Conservation (phyloP, 257 asterid genomes). For the Fraxinus excelsior region DNA sequence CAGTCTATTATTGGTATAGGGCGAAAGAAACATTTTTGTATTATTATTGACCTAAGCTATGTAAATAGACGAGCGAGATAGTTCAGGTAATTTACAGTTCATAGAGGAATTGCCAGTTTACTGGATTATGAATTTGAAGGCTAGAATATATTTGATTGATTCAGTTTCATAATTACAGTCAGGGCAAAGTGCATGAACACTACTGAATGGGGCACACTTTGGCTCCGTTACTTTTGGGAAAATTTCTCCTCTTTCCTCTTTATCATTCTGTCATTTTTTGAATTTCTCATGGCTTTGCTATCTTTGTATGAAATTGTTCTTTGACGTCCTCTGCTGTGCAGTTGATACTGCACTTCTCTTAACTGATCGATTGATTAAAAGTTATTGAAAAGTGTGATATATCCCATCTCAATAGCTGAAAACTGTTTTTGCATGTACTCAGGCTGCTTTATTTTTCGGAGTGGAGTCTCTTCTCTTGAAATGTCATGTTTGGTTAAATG, state of each 20-base stretch:
- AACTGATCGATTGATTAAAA: background rate
- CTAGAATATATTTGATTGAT: background rate
- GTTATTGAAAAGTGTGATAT: conserved; percentile 15
- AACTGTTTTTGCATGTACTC: conserved; percentile 30
- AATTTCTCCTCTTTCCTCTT: background rate
- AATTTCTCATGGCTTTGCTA: conserved; percentile 2
- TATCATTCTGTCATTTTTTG: conserved; percentile 8
- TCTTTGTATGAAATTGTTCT: background rate
- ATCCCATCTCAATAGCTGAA: conserved; percentile 20
- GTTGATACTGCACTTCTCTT: background rate
- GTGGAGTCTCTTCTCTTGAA: conserved; percentile 65
- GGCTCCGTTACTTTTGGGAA: conserved; percentile 4
- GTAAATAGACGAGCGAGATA: conserved; percentile 16
- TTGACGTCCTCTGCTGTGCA: background rate
- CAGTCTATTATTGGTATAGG: background rate
- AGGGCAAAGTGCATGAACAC: background rate
- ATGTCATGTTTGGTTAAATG: conserved; percentile 66
- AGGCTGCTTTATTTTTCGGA: conserved; percentile 89
- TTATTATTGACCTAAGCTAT: background rate
- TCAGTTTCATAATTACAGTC: conserved; percentile 10
- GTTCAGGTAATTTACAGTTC: conserved; percentile 3
- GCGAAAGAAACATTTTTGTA: background rate
- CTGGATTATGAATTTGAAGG: background rate
- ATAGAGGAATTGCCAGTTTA: conserved; percentile 1
- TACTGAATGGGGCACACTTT: background rate